phyloP scores from a whole-genome alignment of 352 stramenopile genomes.

The Pythium folliculosum region DNA sequence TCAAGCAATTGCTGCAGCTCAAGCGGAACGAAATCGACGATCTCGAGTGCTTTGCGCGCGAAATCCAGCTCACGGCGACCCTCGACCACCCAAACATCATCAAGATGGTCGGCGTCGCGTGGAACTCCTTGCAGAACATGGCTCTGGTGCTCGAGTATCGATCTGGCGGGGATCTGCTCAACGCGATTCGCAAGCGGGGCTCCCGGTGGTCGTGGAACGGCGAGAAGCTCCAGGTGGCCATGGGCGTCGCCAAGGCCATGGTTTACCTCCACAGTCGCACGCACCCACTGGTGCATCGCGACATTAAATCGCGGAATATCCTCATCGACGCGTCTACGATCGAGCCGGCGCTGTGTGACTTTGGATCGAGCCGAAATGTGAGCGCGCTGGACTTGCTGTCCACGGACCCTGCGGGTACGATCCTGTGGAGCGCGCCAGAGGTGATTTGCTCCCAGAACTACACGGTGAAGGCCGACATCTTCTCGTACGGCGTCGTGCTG shows the following conservation, averaged over 20 bases:
- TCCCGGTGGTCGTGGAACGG: conserved; percentile 40
- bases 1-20: conserved; percentile 46
- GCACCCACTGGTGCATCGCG: conserved; percentile 48
- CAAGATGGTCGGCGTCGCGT: conserved; percentile 54
- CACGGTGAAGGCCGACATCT: conserved; percentile 52
- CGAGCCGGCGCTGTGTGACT: conserved; percentile 51
- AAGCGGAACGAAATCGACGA: conserved; percentile 48
- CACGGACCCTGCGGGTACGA: conserved; percentile 32
- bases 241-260: conserved; percentile 43
- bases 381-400: conserved; percentile 26
- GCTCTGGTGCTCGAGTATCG: conserved; percentile 50
- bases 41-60: conserved; percentile 53
- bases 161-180: conserved; percentile 44
- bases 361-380: conserved; percentile 39
- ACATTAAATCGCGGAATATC: conserved; percentile 59
- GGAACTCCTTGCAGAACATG: conserved; percentile 62
- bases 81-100: conserved; percentile 63
- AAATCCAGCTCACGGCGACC: conserved; percentile 56
- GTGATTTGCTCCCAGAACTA: conserved; percentile 40
- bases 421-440: conserved; percentile 54
- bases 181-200: conserved; percentile 28
- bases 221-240: conserved; percentile 52
- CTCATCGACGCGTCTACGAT: conserved; percentile 40
- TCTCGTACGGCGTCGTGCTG: conserved; percentile 58
- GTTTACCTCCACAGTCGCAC: conserved; percentile 49